These are phyloP conservation scores for Leccinum idahoense DNA, from an alignment of 1,284 basidiomycete genomes.

Conservation along the genomic window DNA sequence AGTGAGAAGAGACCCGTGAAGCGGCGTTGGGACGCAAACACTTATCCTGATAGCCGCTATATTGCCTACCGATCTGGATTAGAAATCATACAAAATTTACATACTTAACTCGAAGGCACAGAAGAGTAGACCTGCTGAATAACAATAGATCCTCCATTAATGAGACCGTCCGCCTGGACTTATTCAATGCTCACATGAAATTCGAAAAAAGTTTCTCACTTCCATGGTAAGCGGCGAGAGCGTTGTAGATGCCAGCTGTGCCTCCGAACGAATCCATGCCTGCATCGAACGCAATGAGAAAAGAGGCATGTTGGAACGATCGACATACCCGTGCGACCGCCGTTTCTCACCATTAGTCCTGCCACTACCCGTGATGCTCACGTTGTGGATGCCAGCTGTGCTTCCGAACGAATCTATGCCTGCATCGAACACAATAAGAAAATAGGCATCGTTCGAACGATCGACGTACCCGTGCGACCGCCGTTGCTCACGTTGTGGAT, in stretches of 20 bases:
- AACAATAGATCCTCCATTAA: constrained; percentile 42
- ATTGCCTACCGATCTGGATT: neutral
- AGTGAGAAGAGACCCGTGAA: neutral
- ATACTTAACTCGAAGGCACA: too few species aligned
- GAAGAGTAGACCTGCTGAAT: too few species aligned
- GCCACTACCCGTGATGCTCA: constrained; percentile 37
- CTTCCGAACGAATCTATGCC: constrained; percentile 54
- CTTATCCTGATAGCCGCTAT: too few species aligned
- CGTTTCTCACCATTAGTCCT: constrained; percentile 38
- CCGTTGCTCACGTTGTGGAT: constrained; percentile 45
- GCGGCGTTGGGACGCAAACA: neutral
- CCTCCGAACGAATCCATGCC: constrained; percentile 54
- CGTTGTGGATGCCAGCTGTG: constrained; percentile 45
- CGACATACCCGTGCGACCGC: constrained; percentile 31
- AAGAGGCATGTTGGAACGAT: neutral
- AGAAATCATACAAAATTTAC: too few species aligned
- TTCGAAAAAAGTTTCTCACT: neutral
- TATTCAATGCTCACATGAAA: constrained; percentile 54
- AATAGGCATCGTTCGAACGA: neutral
- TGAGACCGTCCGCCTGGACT: constrained; percentile 50
- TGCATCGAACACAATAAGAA: constrained; percentile 14
- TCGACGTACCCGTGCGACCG: constrained; percentile 31
- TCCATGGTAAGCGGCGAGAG: constrained; percentile 29
- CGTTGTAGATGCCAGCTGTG: constrained; percentile 45
- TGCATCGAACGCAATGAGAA: constrained; percentile 13